Evolutionary conservation across 768 basidiomycete species (phyloP), one percentile per base, ranked within the genome.

Genomic region (Paxillus involutus): DNA sequence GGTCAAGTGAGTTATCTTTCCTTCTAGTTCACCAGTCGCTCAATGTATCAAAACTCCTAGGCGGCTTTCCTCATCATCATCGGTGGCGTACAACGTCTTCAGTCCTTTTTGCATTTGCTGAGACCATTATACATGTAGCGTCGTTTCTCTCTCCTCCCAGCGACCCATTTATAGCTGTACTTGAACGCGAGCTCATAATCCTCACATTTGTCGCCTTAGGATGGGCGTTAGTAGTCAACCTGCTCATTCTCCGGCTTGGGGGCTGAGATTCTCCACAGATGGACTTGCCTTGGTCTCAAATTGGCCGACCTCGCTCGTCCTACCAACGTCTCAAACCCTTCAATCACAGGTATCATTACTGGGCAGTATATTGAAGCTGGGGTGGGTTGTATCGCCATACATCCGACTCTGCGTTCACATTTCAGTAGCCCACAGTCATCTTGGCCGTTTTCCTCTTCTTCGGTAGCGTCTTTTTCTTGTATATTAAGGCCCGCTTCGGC

Each of bases 21-120:
- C 0, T 8, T 26, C 3, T 30, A 6, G 2, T 32, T 17, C 37
- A 4, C 9, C 17, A 13, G 26, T 44, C 14, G 2, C 35, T 50
- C 2, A n/a, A 48, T 51, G 40, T 55, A 33, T 47, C 30, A 17
- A n/a, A 58, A 21, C 49, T 21, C 49, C 4, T 41, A 88, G 87
- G 84, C 85, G 6, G 75, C 78, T 45, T 89, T 88, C 61, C 59
- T 89, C 9, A 80, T 89, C 44, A 69, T 88, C 4, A 77, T 89
- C 3, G 80, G 86, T 85, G 49, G 55, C 63, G 43, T 11, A 16
- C n/a, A 5, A 9, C n/a, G 14, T 29, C 6, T 4, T 30, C 36
- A 16, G 2, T 29, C 45, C 1, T 14, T 14, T 39, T 10, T 13
- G 3, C 24, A 52, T 49, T 16, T 29, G 21, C 33, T 39, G 50